These are phyloP conservation scores for Aspergillus ibericus DNA, from an alignment of 2,329 filamentous ascomycete genomes.

Conservation along the genomic window DNA sequence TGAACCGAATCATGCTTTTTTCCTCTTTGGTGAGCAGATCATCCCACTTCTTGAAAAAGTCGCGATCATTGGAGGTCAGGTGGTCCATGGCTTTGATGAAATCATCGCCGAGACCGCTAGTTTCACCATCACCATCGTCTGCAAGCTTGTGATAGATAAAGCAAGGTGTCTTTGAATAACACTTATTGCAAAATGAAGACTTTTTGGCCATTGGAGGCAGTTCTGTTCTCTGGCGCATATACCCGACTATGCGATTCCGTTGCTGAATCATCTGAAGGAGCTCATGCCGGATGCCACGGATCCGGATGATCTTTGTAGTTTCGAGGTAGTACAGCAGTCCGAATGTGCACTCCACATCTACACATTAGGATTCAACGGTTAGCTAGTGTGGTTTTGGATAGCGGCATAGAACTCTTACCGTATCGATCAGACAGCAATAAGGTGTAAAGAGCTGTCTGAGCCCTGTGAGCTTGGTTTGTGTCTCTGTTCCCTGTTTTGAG, in stretches of 20 bases:
- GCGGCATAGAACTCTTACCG: slow-evolving; percentile 39
- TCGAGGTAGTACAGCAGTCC: slow-evolving; percentile 96
- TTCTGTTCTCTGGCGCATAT: slow-evolving; percentile 76
- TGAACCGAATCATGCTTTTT: slow-evolving; percentile 80
- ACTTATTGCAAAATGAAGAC: slow-evolving; percentile 77
- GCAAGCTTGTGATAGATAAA: slow-evolving; percentile 92
- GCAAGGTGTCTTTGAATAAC: slow-evolving; percentile 87
- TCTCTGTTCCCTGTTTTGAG: slow-evolving; percentile 88
- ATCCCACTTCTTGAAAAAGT: slow-evolving; percentile 96
- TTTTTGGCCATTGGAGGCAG: slow-evolving; percentile 84
- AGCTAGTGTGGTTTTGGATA: not conserved
- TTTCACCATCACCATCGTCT: slow-evolving; percentile 78
- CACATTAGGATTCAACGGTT: not conserved
- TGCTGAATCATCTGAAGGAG: slow-evolving; percentile 96
- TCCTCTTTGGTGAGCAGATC: slow-evolving; percentile 90
- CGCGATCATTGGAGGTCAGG: slow-evolving; percentile 69
- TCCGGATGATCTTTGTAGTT: slow-evolving; percentile 78
- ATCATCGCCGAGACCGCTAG: slow-evolving; percentile 75
- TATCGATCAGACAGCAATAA: slow-evolving; percentile 90
- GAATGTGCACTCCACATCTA: slow-evolving; percentile 83
- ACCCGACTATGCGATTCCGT: slow-evolving; percentile 83
- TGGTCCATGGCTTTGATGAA: slow-evolving; percentile 80
- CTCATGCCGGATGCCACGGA: slow-evolving; percentile 82
- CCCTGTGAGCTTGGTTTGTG: slow-evolving; percentile 77
- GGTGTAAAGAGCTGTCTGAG: slow-evolving; percentile 93